Evolutionary conservation across 805 yeast species (phyloP).

Genomic region (Zygosaccharomyces kombuchaensis): DNA sequence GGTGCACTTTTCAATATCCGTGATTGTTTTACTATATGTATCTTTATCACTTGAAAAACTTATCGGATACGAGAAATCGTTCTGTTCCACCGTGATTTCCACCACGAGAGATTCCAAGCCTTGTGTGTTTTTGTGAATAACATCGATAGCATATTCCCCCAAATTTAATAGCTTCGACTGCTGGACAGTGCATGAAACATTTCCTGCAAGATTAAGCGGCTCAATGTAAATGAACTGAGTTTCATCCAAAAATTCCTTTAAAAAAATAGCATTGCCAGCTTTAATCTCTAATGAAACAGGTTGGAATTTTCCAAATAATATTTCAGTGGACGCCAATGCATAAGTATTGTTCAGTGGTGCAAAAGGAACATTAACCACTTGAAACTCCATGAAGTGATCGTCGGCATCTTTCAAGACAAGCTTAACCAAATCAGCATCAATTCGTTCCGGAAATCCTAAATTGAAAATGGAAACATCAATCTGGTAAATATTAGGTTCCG

Average conservation of each 20-base stretch:
- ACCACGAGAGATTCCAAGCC: slow-evolving; percentile 6
- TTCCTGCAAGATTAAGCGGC: slow-evolving; percentile 19
- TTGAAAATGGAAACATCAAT: slow-evolving; percentile 18
- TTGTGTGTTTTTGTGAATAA: slow-evolving; percentile 14
- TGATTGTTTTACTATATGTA: slow-evolving; percentile 2
- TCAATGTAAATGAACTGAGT: slow-evolving; percentile 10
- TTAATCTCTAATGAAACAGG: slow-evolving; percentile 22
- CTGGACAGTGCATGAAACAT: slow-evolving; percentile 16
- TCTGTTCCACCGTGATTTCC: slow-evolving; percentile 7
- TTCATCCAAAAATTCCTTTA: slow-evolving; percentile 20
- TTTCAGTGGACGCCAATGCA: slow-evolving; percentile 18
- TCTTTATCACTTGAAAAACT: slow-evolving; percentile 12
- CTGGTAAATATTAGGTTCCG: slow-evolving; percentile 20
- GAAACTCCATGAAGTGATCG: slow-evolving; percentile 17
- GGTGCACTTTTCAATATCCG: not conserved
- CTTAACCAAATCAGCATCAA: slow-evolving; percentile 18
- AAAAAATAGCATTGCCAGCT: slow-evolving; percentile 28
- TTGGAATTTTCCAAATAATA: slow-evolving; percentile 25
- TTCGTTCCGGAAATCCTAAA: slow-evolving; percentile 16
- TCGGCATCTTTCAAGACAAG: slow-evolving; percentile 18
- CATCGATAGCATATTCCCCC: slow-evolving; percentile 19
- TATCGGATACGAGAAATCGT: slow-evolving; percentile 4
- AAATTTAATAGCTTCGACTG: slow-evolving; percentile 18
- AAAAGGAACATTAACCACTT: slow-evolving; percentile 8
- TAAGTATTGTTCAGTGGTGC: slow-evolving; percentile 8